Percentiles rank a stretch among this genome's conserved stretches.
Evolutionary conservation across 768 basidiomycete species (phyloP).

Genomic region (Mycena capillaripes): DNA sequence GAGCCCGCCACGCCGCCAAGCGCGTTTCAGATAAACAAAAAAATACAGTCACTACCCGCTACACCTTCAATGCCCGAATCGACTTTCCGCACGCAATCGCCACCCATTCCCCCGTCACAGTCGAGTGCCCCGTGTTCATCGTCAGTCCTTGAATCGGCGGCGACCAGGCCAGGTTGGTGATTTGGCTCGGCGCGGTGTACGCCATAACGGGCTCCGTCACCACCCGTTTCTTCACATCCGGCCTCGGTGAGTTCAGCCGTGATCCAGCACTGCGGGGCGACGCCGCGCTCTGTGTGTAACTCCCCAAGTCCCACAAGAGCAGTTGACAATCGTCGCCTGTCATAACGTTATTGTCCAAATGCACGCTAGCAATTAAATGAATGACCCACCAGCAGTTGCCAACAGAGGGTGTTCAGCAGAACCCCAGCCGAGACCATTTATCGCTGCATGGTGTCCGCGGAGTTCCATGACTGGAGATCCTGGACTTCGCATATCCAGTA

Average conservation of each 20-base stretch:
- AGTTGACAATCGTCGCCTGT: slow-evolving; percentile 95
- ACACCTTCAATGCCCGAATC: slow-evolving; percentile 87
- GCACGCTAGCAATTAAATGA: slow-evolving; percentile 16
- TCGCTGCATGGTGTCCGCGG: slow-evolving; percentile 82
- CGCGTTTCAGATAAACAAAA: slow-evolving; percentile 16
- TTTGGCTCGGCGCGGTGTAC: slow-evolving; percentile 82
- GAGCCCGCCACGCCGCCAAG: slow-evolving; percentile 7
- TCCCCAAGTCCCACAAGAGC: slow-evolving; percentile 91
- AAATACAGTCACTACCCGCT: slow-evolving; percentile 41
- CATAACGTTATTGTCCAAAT: background rate
- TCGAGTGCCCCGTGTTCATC: slow-evolving; percentile 81
- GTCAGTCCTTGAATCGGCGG: slow-evolving; percentile 83
- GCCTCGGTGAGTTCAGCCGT: slow-evolving; percentile 83
- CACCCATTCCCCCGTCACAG: slow-evolving; percentile 87
- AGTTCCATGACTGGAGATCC: slow-evolving; percentile 96
- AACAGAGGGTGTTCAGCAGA: slow-evolving; percentile 85
- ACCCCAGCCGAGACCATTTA: slow-evolving; percentile 95
- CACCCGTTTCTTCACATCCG: slow-evolving; percentile 82
- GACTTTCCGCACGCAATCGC: slow-evolving; percentile 87
- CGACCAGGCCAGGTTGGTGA: slow-evolving; percentile 92
- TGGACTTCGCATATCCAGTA: slow-evolving; percentile 97
- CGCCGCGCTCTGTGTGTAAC: slow-evolving; percentile 70
- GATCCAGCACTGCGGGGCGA: slow-evolving; percentile 82
- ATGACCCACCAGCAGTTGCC: slow-evolving; percentile 89
- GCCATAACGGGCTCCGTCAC: slow-evolving; percentile 87